These are phyloP conservation scores for Yamadazyma philogaea DNA, from an alignment of 805 yeast species.

Conservation along the genomic window DNA sequence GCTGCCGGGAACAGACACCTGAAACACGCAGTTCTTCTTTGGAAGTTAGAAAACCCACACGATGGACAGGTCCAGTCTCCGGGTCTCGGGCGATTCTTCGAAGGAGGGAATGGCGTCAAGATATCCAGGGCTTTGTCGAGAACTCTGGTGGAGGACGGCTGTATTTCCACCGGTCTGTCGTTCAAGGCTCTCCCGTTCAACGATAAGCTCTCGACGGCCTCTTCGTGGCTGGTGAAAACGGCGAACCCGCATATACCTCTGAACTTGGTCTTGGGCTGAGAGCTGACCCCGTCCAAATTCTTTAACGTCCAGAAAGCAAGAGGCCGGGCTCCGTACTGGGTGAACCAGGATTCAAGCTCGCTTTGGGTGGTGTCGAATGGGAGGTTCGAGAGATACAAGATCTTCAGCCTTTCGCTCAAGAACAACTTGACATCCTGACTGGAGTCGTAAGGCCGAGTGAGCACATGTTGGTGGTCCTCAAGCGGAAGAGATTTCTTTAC, in stretches of 20 bases:
- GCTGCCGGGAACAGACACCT: slow-evolving; percentile 87
- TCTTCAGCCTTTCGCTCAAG: slow-evolving; percentile 67
- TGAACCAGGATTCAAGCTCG: slow-evolving; percentile 88
- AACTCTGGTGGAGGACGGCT: slow-evolving; percentile 77
- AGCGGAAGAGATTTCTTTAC: slow-evolving; percentile 47
- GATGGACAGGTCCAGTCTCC: slow-evolving; percentile 99
- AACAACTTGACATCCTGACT: slow-evolving; percentile 70
- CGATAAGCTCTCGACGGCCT: slow-evolving; percentile 72
- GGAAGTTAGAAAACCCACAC: slow-evolving; percentile 93
- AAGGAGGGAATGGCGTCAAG: slow-evolving; percentile 79
- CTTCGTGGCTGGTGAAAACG: slow-evolving; percentile 79
- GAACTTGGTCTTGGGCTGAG: slow-evolving; percentile 33
- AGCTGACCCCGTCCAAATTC: slow-evolving; percentile 36
- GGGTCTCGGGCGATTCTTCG: slow-evolving; percentile 85
- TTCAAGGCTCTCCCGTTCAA: slow-evolving; percentile 76
- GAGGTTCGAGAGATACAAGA: slow-evolving; percentile 74
- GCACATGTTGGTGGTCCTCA: slow-evolving; percentile 51
- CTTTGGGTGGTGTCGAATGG: slow-evolving; percentile 86
- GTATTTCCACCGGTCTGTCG: slow-evolving; percentile 77
- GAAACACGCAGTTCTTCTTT: slow-evolving; percentile 90
- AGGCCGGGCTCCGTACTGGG: slow-evolving; percentile 82
- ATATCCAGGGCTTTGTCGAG: slow-evolving; percentile 81
- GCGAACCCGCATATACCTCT: slow-evolving; percentile 69
- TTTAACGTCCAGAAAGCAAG: slow-evolving; percentile 86
- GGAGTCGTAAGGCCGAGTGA: slow-evolving; percentile 74